Conservation (phyloP, 495 filamentous ascomycete genomes). For the Penicillium robsamsonii region DNA sequence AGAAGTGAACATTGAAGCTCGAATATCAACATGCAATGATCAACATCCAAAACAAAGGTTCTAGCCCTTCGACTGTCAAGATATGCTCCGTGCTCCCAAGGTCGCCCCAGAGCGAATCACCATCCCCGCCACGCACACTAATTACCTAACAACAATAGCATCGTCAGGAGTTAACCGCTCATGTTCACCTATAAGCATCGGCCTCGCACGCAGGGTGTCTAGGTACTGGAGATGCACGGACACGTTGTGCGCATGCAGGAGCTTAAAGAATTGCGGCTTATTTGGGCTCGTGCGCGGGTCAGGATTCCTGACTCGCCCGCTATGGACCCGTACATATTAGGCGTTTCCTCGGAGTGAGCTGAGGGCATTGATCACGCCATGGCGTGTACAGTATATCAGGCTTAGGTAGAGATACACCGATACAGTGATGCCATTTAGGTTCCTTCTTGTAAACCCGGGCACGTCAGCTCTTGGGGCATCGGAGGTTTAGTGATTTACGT, state of each 20-base stretch:
- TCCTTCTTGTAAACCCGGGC: not conserved
- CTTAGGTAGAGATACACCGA: not conserved
- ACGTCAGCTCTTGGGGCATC: not conserved
- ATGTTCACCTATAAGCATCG: conserved; percentile 4
- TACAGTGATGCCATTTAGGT: conserved; percentile 5
- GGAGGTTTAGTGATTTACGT: not conserved
- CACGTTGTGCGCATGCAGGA: conserved; percentile 2
- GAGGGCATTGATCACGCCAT: conserved; percentile 18
- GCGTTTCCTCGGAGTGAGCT: conserved; percentile 16
- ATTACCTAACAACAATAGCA: conserved; percentile 40
- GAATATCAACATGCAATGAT: not conserved
- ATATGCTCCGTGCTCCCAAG: conserved; percentile 26
- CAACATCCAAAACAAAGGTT: conserved; percentile 13
- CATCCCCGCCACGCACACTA: conserved; percentile 20
- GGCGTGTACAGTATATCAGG: not conserved
- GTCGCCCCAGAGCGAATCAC: conserved; percentile 30
- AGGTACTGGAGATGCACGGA: conserved; percentile 7
- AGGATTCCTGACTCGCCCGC: not conserved
- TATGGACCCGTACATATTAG: not conserved
- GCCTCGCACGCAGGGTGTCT: not conserved
- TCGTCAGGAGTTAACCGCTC: conserved; percentile 4
- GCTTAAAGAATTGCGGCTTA: conserved; percentile 7
- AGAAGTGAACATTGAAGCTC: not conserved
- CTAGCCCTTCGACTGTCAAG: conserved; percentile 30
- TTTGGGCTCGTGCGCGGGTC: conserved; percentile 1